Evolutionary conservation across 202 grass and related monocot genomes (phyloP).

Genomic region (Elaeis oleifera): DNA sequence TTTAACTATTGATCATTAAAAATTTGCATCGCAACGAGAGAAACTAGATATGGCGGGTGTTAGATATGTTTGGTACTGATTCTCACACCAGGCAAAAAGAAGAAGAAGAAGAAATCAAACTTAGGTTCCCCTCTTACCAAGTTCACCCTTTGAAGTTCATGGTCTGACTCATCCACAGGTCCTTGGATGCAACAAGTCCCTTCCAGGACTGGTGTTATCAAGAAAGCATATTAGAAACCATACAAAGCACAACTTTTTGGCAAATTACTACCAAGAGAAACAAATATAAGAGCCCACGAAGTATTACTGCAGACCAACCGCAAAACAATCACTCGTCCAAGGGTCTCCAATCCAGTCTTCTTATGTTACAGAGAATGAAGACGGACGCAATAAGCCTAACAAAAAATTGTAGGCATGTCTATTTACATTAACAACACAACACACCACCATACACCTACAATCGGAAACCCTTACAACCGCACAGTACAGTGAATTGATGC

Average conservation of each 20-base stretch:
- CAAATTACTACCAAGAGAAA: background rate
- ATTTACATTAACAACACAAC: no score
- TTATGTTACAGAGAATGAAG: no score
- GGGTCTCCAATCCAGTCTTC: no score
- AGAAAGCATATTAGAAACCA: constrained; percentile 29
- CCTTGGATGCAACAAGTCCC: constrained; percentile 29
- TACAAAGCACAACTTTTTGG: constrained; percentile 11
- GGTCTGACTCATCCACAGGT: constrained; percentile 25
- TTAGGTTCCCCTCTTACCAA: constrained; percentile 21
- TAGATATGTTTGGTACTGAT: background rate
- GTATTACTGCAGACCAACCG: background rate
- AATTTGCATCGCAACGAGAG: background rate
- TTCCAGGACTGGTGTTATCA: constrained; percentile 35
- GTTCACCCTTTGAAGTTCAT: constrained; percentile 20
- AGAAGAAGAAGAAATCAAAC: constrained; percentile 1
- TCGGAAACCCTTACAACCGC: no score
- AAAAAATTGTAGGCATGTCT: no score
- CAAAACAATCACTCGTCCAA: no score
- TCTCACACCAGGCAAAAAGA: background rate
- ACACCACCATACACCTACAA: no score
- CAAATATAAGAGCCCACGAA: background rate
- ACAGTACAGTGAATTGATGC: no score
- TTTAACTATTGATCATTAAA: no score
- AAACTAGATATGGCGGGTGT: background rate
- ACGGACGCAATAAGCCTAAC: no score